These are phyloP conservation scores for Forsythia viridissima DNA, from an alignment of 257 asterid species.

Conservation along the genomic window DNA sequence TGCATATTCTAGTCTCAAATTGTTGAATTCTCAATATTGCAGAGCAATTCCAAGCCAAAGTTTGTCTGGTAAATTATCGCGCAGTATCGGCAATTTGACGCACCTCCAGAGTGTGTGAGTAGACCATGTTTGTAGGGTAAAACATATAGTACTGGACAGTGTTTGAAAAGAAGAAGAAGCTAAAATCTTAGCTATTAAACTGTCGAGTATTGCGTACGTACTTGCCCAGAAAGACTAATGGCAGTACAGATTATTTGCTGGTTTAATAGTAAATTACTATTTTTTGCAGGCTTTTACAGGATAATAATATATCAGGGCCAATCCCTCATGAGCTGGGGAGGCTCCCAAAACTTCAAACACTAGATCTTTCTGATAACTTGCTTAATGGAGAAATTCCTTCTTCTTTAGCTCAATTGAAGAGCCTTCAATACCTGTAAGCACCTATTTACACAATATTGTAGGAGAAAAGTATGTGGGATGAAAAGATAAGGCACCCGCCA, in stretches of 20 bases:
- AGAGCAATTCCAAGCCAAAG: slow-evolving; percentile 85
- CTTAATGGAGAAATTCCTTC: slow-evolving; percentile 73
- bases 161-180: background rate
- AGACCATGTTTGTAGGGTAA: background rate
- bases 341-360: slow-evolving; percentile 61
- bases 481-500: too few species aligned
- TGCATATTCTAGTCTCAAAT: slow-evolving; percentile 13
- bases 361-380: slow-evolving; percentile 73
- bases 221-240: background rate
- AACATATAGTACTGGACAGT: background rate
- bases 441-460: background rate
- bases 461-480: background rate
- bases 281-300: slow-evolving; percentile 65
- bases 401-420: slow-evolving; percentile 60
- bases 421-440: slow-evolving; percentile 79
- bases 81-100: slow-evolving; percentile 76
- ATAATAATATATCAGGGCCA: slow-evolving; percentile 71
- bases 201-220: background rate
- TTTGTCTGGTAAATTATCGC: slow-evolving; percentile 77
- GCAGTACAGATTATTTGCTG: background rate
- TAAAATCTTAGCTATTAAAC: background rate
- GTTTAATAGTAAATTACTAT: background rate
- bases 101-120: slow-evolving; percentile 82
- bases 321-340: slow-evolving; percentile 77
- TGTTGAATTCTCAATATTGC: slow-evolving; percentile 31